These are phyloP conservation scores for Silene latifolia DNA, from an alignment of 148 eudicot species.

Conservation along the genomic window DNA sequence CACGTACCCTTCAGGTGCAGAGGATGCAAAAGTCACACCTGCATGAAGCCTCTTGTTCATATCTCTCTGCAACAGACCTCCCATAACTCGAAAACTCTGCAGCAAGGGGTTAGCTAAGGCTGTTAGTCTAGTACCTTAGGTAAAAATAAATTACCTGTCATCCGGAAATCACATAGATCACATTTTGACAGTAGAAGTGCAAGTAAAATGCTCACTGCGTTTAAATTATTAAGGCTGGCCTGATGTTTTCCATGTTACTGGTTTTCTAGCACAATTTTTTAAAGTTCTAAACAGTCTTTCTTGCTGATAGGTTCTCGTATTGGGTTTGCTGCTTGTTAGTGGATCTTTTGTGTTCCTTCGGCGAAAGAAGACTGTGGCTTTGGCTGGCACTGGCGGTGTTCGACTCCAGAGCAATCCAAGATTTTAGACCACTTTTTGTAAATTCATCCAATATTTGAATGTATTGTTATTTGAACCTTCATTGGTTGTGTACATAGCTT, in stretches of 20 bases:
- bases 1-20: too few relatives aligned
- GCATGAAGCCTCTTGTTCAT: too few relatives aligned
- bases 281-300: neutral
- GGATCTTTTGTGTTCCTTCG: constrained; percentile 32
- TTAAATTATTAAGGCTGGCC: neutral
- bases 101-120: neutral
- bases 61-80: neutral
- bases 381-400: constrained; percentile 17
- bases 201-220: neutral
- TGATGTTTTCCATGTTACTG: neutral
- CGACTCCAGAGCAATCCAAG: constrained; percentile 23
- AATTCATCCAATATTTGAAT: neutral
- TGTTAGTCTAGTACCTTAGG: neutral
- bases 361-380: constrained; percentile 24
- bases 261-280: neutral
- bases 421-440: constrained; percentile 15
- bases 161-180: neutral
- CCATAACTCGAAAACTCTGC: neutral
- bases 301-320: constrained; percentile 26
- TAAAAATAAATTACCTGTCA: neutral
- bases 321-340: constrained; percentile 32
- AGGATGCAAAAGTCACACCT: too few relatives aligned
- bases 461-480: neutral
- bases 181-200: neutral
- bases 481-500: neutral